A percentile compares a stretch with the other conserved stretches of the same genome.
These are phyloP conservation scores for Venturia pyrina DNA, from an alignment of 2,329 filamentous ascomycete genomes.

Conservation along the genomic window DNA sequence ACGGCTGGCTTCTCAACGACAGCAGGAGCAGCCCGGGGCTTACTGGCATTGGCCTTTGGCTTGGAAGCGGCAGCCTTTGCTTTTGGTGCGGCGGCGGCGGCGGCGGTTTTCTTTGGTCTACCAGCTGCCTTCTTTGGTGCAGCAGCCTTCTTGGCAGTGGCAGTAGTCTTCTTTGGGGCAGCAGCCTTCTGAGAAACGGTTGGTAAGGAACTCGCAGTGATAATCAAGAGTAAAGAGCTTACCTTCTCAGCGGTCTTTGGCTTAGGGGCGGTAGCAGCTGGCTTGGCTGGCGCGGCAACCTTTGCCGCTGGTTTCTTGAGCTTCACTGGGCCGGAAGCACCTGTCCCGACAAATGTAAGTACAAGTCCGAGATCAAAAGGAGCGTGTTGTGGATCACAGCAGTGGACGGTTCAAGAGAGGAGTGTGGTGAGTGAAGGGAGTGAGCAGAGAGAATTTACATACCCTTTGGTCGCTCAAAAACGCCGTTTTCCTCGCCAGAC, in stretches of 20 bases:
- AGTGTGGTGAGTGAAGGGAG: not conserved
- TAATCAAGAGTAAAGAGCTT: not conserved
- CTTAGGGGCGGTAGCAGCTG: conserved; percentile 13
- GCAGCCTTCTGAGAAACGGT: conserved; percentile 16
- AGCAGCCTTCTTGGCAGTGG: conserved; percentile 18
- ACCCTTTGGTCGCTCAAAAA: conserved; percentile 89
- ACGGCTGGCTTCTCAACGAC: conserved; percentile 57
- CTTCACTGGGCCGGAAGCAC: conserved; percentile 83
- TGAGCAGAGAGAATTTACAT: conserved; percentile 29
- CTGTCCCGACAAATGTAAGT: conserved; percentile 31
- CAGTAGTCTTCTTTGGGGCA: conserved; percentile 8
- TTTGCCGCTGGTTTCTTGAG: conserved; percentile 65
- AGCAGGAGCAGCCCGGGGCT: conserved; percentile 46
- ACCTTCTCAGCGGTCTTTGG: conserved; percentile 26
- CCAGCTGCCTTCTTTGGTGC: conserved; percentile 25
- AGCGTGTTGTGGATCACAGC: not conserved
- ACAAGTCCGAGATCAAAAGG: conserved; percentile 12
- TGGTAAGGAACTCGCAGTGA: not conserved
- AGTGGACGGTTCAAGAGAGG: not conserved
- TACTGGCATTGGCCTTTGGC: conserved; percentile 37
- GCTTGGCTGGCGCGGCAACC: conserved; percentile 18
- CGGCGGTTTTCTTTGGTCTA: conserved; percentile 27
- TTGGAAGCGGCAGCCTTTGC: conserved; percentile 19
- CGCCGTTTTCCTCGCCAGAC: conserved; percentile 72
- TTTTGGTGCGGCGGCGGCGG: conserved; percentile 19